These are phyloP conservation scores for Skeletonema grethae DNA, from an alignment of 108 stramenopile genomes.

Conservation along the genomic window DNA sequence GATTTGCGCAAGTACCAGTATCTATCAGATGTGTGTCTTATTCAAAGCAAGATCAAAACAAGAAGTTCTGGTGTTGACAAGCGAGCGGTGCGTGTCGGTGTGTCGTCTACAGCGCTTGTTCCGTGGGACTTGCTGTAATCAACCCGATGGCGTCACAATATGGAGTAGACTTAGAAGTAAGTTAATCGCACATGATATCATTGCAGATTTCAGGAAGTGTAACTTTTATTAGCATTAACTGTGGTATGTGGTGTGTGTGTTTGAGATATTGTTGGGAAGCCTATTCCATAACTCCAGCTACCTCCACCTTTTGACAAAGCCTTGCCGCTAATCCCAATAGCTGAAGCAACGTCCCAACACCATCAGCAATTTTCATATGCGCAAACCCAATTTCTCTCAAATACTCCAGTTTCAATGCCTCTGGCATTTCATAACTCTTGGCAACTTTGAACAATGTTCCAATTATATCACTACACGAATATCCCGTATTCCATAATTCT, in stretches of 20 bases:
- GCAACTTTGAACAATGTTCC: slow-evolving; percentile 95
- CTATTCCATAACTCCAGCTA: slow-evolving; percentile 4
- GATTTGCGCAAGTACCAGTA: too few species aligned
- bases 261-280: not conserved
- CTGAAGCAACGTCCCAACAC: slow-evolving; percentile 79
- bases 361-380: slow-evolving; percentile 94
- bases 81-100: too few species aligned
- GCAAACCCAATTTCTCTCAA: slow-evolving; percentile 93
- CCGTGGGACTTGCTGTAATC: too few species aligned
- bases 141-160: too few species aligned
- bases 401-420: slow-evolving; percentile 86
- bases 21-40: too few species aligned
- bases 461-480: slow-evolving; percentile 90
- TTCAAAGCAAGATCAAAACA: too few species aligned
- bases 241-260: not conserved
- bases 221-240: not conserved
- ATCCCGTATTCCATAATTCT: slow-evolving; percentile 74
- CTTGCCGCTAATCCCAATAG: slow-evolving; percentile 86
- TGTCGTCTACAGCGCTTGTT: too few species aligned
- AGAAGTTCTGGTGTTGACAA: too few species aligned
- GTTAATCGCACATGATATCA: too few species aligned
- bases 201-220: too few species aligned
- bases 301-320: slow-evolving; percentile 64
- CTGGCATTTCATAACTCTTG: slow-evolving; percentile 75
- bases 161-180: too few species aligned